Evolutionary conservation across 257 asterid species (phyloP).

Genomic region (Anisodus acutangulus): DNA sequence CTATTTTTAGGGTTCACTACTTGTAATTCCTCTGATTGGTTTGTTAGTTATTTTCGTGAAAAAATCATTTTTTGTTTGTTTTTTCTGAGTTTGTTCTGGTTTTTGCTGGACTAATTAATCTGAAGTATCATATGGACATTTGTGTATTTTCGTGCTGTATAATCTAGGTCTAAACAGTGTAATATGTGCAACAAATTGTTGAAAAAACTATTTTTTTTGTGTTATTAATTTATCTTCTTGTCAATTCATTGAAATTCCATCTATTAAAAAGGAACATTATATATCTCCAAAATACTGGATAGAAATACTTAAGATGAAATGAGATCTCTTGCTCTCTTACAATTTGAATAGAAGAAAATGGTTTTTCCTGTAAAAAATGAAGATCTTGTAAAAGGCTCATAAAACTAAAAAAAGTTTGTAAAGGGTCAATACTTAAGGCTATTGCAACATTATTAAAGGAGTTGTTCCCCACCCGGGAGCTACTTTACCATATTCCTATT

Average conservation of each 20-base stretch:
- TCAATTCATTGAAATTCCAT: conserved; percentile 20
- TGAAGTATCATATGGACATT: conserved; percentile 21
- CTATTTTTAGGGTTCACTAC: too few relatives aligned
- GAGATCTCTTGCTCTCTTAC: too few relatives aligned
- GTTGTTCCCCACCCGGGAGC: conserved; percentile 3
- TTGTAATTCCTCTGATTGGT: too few relatives aligned
- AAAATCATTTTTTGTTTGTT: too few relatives aligned
- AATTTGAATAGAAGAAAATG: too few relatives aligned
- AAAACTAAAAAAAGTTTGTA: too few relatives aligned
- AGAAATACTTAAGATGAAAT: not conserved
- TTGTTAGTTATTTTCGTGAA: too few relatives aligned
- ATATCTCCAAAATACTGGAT: conserved; percentile 25
- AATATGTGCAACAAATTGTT: conserved; percentile 15
- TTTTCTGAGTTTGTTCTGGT: not conserved
- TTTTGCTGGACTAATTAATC: conserved; percentile 25
- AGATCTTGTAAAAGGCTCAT: too few relatives aligned
- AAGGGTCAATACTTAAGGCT: too few relatives aligned
- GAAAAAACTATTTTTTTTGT: not conserved
- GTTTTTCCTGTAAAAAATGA: too few relatives aligned
- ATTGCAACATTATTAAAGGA: not conserved
- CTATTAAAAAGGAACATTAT: conserved; percentile 9
- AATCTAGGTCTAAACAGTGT: not conserved
- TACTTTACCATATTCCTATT: not conserved
- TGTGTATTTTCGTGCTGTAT: not conserved
- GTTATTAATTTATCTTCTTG: not conserved